Conservation (phyloP, 1,284 basidiomycete species). For the Malassezia brasiliensis region DNA sequence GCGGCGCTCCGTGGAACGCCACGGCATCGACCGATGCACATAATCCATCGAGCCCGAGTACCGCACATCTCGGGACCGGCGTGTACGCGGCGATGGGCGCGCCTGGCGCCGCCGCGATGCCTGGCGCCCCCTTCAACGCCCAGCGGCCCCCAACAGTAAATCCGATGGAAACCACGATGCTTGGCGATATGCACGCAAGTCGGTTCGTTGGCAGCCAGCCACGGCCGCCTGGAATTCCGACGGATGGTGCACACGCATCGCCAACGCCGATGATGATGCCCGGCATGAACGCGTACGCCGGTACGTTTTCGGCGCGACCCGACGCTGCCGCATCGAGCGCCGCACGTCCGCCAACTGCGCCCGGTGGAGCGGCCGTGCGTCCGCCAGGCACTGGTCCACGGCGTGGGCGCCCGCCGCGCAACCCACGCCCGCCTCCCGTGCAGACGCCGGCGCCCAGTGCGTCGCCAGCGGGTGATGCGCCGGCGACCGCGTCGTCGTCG, state of each 20-base stretch:
- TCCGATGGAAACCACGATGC: too few species aligned
- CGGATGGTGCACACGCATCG: too few species aligned
- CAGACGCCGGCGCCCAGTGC: constrained; percentile 12
- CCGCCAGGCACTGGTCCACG: constrained; percentile 11
- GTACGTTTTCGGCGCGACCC: too few species aligned
- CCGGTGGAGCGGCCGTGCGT: background rate
- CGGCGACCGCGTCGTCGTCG: background rate
- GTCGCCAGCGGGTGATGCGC: background rate
- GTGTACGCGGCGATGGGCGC: background rate
- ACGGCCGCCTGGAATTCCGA: too few species aligned
- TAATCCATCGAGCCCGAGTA: too few species aligned
- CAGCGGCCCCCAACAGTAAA: background rate
- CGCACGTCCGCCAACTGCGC: background rate
- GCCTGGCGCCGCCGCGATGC: background rate
- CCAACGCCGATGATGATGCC: too few species aligned
- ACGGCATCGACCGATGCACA: background rate
- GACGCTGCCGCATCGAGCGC: too few species aligned
- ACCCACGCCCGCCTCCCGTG: constrained; percentile 22
- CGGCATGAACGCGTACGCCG: too few species aligned
- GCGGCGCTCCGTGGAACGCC: background rate
- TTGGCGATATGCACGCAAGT: too few species aligned
- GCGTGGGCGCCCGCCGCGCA: constrained; percentile 17
- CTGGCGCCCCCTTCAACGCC: background rate
- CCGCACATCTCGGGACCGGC: background rate
- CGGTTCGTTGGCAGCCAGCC: too few species aligned